phyloP scores from a whole-genome alignment of 2,329 filamentous ascomycete species.

The Cadophora gregata region DNA sequence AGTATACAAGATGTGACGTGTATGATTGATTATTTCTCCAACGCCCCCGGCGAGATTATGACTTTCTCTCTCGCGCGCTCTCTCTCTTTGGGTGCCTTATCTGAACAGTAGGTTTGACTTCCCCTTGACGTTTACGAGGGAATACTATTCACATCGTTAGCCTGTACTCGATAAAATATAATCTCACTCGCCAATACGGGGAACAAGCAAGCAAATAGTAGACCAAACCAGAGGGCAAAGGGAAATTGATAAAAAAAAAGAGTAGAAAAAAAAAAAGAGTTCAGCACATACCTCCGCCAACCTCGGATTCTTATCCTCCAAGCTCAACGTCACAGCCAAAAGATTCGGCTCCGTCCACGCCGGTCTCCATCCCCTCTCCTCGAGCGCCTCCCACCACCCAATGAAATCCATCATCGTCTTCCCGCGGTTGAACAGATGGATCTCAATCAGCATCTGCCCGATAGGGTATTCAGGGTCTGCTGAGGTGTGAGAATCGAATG shows the following conservation, averaged over 20 bases:
- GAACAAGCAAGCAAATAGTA: too few species aligned
- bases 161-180: neutral
- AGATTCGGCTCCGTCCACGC: conserved; percentile 41
- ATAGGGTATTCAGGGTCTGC: conserved; percentile 34
- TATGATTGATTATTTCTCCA: neutral
- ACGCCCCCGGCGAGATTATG: too few species aligned
- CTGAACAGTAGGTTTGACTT: conserved; percentile 13
- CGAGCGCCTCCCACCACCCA: conserved; percentile 42
- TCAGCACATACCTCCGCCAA: conserved; percentile 28
- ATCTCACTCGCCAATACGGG: too few species aligned
- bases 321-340: conserved; percentile 34
- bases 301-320: conserved; percentile 35
- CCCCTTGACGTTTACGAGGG: conserved; percentile 7
- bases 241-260: neutral
- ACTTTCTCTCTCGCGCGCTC: neutral
- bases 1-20: too few species aligned
- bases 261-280: neutral
- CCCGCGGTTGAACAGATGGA: conserved; percentile 37
- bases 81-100: neutral
- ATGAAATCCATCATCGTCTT: conserved; percentile 36
- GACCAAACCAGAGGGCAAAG: neutral
- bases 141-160: conserved; percentile 16
- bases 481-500: conserved; percentile 36
- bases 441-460: conserved; percentile 39
- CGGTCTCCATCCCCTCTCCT: conserved; percentile 39